These are phyloP conservation scores for Aphanocladium album DNA, from an alignment of 2,329 filamentous ascomycete genomes.

Conservation along the genomic window DNA sequence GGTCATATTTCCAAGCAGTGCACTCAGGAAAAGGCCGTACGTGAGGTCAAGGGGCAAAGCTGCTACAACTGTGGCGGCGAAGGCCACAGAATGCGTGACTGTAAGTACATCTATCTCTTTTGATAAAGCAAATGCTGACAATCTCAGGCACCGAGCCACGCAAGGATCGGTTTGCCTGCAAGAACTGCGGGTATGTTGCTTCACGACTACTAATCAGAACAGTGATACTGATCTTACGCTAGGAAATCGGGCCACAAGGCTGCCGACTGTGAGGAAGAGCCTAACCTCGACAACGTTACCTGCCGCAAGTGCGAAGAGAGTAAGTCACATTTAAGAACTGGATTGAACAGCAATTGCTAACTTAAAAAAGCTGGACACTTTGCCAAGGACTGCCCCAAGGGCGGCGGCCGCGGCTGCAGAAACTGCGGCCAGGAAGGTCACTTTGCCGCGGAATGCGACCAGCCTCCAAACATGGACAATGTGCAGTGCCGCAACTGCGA, in stretches of 20 bases:
- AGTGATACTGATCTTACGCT: neutral
- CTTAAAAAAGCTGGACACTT: constrained; percentile 51
- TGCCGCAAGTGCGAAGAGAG: constrained; percentile 61
- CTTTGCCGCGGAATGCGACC: constrained; percentile 45
- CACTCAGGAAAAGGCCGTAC: constrained; percentile 50
- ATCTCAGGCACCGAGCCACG: constrained; percentile 52
- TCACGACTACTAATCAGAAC: neutral
- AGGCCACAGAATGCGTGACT: constrained; percentile 66
- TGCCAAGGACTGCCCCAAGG: constrained; percentile 59
- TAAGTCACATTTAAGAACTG: constrained; percentile 29
- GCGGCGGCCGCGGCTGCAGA: constrained; percentile 48
- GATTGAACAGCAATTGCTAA: constrained; percentile 1
- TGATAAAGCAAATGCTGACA: neutral
- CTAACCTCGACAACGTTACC: constrained; percentile 57
- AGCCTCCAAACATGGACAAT: constrained; percentile 36
- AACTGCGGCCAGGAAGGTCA: constrained; percentile 64
- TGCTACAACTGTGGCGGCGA: constrained; percentile 61
- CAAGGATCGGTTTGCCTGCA: constrained; percentile 60
- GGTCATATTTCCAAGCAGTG: constrained; percentile 61
- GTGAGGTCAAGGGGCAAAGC: constrained; percentile 41
- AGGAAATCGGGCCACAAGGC: constrained; percentile 47
- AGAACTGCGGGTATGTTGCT: constrained; percentile 54
- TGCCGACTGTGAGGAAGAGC: constrained; percentile 52
- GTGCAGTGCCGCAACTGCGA: constrained; percentile 59
- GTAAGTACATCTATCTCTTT: constrained; percentile 37